These are phyloP conservation scores for Mycena indigotica DNA, from an alignment of 768 basidiomycete species.

Conservation along the genomic window DNA sequence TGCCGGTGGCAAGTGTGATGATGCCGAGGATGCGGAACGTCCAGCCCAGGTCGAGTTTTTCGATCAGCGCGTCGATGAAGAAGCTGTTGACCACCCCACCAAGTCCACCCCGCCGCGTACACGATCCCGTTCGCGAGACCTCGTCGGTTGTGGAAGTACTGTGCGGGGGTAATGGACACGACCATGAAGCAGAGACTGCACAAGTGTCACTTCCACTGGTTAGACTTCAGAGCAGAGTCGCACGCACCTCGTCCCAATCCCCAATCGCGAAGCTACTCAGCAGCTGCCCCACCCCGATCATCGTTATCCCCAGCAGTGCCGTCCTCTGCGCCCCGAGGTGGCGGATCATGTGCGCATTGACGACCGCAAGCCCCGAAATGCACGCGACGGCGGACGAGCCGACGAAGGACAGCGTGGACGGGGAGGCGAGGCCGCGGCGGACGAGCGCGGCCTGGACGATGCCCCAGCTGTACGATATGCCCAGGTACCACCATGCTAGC, in stretches of 20 bases:
- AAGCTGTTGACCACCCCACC: conserved; percentile 34
- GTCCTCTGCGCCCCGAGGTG: conserved; percentile 31
- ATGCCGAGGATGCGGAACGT: conserved; percentile 35
- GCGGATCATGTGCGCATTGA: conserved; percentile 33
- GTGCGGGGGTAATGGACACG: conserved; percentile 29
- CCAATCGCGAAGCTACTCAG: conserved; percentile 29
- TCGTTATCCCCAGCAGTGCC: conserved; percentile 29
- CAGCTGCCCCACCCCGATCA: conserved; percentile 32
- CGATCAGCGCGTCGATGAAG: conserved; percentile 29
- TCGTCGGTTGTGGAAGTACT: conserved; percentile 33
- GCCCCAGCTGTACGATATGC: conserved; percentile 33
- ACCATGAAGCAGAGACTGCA: conserved; percentile 27
- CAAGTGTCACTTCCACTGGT: not conserved
- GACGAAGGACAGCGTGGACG: conserved; percentile 33
- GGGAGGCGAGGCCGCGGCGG: conserved; percentile 25
- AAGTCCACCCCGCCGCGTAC: conserved; percentile 27
- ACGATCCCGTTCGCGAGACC: conserved; percentile 37
- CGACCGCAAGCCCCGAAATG: conserved; percentile 30
- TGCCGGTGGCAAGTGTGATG: conserved; percentile 26
- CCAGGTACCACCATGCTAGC: conserved; percentile 28
- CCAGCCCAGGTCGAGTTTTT: conserved; percentile 31
- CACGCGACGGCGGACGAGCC: conserved; percentile 33
- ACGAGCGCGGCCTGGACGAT: conserved; percentile 33
- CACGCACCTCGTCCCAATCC: conserved; percentile 29
- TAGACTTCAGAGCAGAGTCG: conserved; percentile 20